Evolutionary conservation across 192 early-diverging fungal species (phyloP), one percentile per base, ranked within the genome.

Genomic region (Polychytrium aggregatum): DNA sequence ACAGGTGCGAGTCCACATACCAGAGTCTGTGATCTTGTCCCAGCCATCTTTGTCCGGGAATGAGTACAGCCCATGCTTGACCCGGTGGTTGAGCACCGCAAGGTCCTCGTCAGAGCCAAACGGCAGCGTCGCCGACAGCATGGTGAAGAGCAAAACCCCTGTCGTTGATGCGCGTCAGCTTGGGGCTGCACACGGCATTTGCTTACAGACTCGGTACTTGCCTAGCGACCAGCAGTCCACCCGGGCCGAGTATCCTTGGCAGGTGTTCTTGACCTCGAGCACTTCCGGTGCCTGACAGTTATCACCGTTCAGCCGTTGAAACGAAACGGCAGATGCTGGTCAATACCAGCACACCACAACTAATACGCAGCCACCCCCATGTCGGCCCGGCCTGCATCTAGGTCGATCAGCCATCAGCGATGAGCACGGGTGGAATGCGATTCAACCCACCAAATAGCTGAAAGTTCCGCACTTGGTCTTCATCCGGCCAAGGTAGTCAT

Each of bases 211-310:
- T 44, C 11, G 7, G 18, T 27, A 1, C 24, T 11, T 51, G 51
- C 56, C 56, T 25, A 59, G 44, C 20, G 56, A 59, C 56, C 56
- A 59, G 29, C 48, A 59, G 33, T 59, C 56, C 9, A 59, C 56
- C 18, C 21, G 13, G 36, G 50, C 45, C 2, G 25, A 17, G 20
- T 59, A 51, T 7, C 44, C 48, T 4, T 16, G 21, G 13, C 22
- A n/a, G n/a, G n/a, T 31, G 11, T 11, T 33, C 13, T n/a, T 13
- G 20, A 33, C 36, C 13, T 42, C 27, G 0, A 52, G 50, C 10
- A 59, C 50, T 37, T 59, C 56, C 4, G 56, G 56, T 16, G 56
- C 56, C 55, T 57, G 29, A 31, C n/a, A 14, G n/a, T 22, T 14
- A 25, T 1, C 13, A 3, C 3, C 6, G n/a, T 31, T 44, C 8